Conservation (phyloP, 768 basidiomycete genomes). For the Hericium erinaceus region DNA sequence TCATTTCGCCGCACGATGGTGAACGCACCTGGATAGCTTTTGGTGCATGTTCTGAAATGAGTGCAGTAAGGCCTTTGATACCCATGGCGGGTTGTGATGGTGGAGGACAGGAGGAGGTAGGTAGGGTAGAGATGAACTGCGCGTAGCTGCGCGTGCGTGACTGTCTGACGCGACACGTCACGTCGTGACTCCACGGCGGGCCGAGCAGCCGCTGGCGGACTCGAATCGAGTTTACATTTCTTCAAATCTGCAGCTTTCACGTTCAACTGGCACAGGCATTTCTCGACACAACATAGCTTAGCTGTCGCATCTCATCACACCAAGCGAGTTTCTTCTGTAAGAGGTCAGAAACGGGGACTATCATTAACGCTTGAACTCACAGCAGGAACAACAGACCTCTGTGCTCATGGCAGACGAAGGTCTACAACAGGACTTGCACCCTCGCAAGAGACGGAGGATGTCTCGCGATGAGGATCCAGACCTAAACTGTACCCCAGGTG, state of each 20-base stretch:
- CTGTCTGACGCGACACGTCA: neutral
- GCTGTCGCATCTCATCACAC: too few species aligned
- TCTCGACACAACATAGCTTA: too few species aligned
- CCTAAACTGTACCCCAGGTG: too few species aligned
- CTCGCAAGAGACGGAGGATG: neutral
- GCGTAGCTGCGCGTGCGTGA: neutral
- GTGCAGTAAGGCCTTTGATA: conserved; percentile 90
- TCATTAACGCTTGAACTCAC: too few species aligned
- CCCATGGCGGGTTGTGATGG: conserved; percentile 43
- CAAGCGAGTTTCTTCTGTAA: too few species aligned
- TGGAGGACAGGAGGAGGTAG: neutral
- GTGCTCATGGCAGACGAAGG: neutral
- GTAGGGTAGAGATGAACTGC: neutral
- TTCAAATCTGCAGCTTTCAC: too few species aligned
- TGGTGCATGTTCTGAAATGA: conserved; percentile 87
- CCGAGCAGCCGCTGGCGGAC: neutral
- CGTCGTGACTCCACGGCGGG: neutral
- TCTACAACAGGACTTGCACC: neutral
- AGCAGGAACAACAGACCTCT: too few species aligned
- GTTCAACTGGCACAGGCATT: too few species aligned
- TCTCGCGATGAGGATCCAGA: neutral
- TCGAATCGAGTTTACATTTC: neutral
- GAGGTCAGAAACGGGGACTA: too few species aligned
- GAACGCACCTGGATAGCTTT: conserved; percentile 48
- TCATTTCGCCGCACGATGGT: neutral